These are phyloP conservation scores for Botrytis paeoniae DNA, from an alignment of 2,329 filamentous ascomycete species.

Conservation along the genomic window DNA sequence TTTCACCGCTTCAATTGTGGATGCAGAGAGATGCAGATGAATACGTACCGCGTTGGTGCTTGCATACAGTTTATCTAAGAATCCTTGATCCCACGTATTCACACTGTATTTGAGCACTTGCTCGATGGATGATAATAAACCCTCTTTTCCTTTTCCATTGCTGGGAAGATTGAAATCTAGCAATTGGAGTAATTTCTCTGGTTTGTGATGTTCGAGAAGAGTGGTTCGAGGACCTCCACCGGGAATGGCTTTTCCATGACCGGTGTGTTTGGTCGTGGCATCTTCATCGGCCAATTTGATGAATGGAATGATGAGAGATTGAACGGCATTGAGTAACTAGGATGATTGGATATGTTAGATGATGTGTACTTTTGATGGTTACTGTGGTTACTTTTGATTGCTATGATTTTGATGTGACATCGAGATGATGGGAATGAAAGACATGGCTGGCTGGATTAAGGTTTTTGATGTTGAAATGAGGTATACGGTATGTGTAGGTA, in stretches of 20 bases:
- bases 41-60: slow-evolving; percentile 71
- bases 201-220: slow-evolving; percentile 62
- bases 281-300: slow-evolving; percentile 67
- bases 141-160: slow-evolving; percentile 63
- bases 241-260: slow-evolving; percentile 45
- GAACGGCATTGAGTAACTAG: slow-evolving; percentile 66
- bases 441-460: background rate
- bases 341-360: slow-evolving; percentile 20
- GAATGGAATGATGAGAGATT: slow-evolving; percentile 66
- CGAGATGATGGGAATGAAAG: background rate
- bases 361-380: slow-evolving; percentile 11
- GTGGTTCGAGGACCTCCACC: slow-evolving; percentile 48
- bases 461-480: background rate
- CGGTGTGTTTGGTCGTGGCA: slow-evolving; percentile 52
- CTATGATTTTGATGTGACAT: background rate
- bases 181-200: slow-evolving; percentile 54
- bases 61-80: slow-evolving; percentile 93
- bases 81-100: slow-evolving; percentile 98
- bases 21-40: slow-evolving; percentile 22
- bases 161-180: slow-evolving; percentile 58
- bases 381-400: background rate
- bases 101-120: slow-evolving; percentile 80
- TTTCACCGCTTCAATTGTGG: slow-evolving; percentile 12
- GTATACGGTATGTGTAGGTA: background rate
- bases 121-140: slow-evolving; percentile 67